Conservation (phyloP, 768 basidiomycete genomes). For the Mycena vulgaris region DNA sequence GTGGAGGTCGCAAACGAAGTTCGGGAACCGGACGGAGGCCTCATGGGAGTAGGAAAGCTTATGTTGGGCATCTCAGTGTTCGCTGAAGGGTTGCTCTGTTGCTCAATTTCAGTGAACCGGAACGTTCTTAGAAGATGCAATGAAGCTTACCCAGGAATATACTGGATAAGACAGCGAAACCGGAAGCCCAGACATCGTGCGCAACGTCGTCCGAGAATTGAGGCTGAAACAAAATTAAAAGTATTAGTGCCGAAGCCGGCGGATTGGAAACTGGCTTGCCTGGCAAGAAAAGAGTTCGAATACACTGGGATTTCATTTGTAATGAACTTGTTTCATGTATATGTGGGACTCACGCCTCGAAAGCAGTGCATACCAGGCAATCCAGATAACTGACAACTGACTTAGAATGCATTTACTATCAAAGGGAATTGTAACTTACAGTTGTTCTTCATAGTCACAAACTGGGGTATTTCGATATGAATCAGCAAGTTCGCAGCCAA, state of each 20-base stretch:
- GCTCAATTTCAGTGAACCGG: not conserved
- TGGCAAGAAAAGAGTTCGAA: constrained; percentile 34
- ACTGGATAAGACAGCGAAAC: constrained; percentile 1
- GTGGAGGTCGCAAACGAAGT: too few relatives aligned
- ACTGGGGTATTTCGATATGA: not conserved
- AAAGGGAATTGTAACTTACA: not conserved
- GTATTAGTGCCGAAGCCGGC: too few relatives aligned
- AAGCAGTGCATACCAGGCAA: constrained; percentile 33
- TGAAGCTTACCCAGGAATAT: not conserved
- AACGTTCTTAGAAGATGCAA: not conserved
- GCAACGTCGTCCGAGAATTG: constrained; percentile 33
- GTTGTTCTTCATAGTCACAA: constrained; percentile 31
- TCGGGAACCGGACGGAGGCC: not conserved
- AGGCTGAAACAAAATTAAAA: constrained; percentile 8
- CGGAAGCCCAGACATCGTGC: constrained; percentile 1
- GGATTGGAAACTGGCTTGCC: too few relatives aligned
- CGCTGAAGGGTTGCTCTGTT: too few relatives aligned
- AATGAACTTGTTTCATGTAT: not conserved
- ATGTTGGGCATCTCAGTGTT: not conserved
- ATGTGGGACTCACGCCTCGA: constrained; percentile 23
- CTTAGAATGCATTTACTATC: not conserved
- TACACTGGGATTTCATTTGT: constrained; percentile 9
- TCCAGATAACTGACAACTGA: constrained; percentile 22
- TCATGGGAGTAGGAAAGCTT: not conserved
- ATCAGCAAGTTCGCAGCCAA: not conserved